Evolutionary conservation across 208 protist species (phyloP).

Genomic region (Crithidia acanthocephali): DNA sequence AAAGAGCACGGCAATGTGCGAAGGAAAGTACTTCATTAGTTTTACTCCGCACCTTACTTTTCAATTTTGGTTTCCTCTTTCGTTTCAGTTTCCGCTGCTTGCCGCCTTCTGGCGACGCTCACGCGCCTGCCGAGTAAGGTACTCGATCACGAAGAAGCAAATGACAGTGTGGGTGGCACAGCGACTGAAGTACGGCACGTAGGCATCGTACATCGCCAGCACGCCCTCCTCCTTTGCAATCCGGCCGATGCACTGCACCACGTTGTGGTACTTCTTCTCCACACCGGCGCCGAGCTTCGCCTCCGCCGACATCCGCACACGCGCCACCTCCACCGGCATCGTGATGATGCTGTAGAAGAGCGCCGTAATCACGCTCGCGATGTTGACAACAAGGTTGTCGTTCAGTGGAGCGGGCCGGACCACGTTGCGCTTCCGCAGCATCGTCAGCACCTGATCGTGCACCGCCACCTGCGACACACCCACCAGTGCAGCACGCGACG

Average conservation of each 20-base stretch:
- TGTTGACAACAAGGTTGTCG: constrained; percentile 83
- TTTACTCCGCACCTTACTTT: too few relatives aligned
- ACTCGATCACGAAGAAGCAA: constrained; percentile 92
- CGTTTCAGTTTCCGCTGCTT: not conserved
- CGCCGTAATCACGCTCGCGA: constrained; percentile 81
- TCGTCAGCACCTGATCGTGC: constrained; percentile 92
- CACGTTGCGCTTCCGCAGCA: constrained; percentile 59
- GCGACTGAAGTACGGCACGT: constrained; percentile 88
- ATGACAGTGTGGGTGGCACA: constrained; percentile 90
- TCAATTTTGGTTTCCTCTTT: too few relatives aligned
- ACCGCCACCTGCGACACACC: constrained; percentile 92
- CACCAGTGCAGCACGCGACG: constrained; percentile 83
- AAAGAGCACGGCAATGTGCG: too few relatives aligned
- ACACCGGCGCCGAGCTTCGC: constrained; percentile 55
- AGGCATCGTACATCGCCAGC: constrained; percentile 84
- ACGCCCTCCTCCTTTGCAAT: constrained; percentile 82
- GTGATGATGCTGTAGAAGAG: constrained; percentile 88
- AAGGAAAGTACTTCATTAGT: too few relatives aligned
- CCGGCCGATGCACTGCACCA: constrained; percentile 78
- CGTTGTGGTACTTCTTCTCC: constrained; percentile 72
- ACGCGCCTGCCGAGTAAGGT: constrained; percentile 1
- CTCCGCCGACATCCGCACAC: constrained; percentile 91
- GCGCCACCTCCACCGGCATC: constrained; percentile 92
- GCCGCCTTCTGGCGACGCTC: not conserved
- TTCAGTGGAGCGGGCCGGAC: constrained; percentile 29